phyloP scores from a whole-genome alignment of 139 green algal genomes.

The Chlorella sorokiniana region DNA sequence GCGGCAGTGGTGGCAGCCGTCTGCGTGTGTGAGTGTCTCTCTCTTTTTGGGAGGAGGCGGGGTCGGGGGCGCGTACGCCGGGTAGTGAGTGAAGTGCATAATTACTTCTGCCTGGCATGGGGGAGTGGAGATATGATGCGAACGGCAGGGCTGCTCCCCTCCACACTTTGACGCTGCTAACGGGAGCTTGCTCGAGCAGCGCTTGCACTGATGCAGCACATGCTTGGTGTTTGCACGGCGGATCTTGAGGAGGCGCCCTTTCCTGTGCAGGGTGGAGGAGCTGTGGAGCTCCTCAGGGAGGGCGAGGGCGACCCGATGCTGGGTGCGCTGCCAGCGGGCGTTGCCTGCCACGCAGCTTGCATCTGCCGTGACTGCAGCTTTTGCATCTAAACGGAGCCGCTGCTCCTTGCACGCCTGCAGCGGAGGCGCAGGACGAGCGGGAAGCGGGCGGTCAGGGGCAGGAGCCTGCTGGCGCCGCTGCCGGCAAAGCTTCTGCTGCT shows the following conservation, averaged over 20 bases:
- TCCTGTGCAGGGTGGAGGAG: constrained; percentile 5
- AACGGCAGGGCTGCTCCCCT: no score
- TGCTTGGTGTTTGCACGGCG: not conserved
- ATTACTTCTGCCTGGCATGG: no score
- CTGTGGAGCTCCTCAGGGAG: constrained; percentile 3
- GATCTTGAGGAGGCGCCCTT: not conserved
- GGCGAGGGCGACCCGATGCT: constrained; percentile 7
- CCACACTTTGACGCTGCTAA: not conserved
- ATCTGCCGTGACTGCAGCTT: no score
- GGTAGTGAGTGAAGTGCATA: no score
- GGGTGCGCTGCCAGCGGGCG: not conserved
- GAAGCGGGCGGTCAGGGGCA: not conserved
- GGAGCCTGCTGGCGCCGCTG: not conserved
- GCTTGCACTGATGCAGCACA: not conserved
- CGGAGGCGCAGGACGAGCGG: no score
- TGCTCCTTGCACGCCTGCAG: no score
- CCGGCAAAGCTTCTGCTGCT: not conserved
- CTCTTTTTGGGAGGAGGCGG: not conserved
- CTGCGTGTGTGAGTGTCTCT: not conserved
- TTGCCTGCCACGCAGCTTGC: not conserved
- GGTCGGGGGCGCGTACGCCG: no score
- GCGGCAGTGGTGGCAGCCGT: not conserved
- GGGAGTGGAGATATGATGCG: no score
- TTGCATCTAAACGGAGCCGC: no score
- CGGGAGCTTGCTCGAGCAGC: not conserved